Evolutionary conservation across 257 asterid genomes (phyloP), one percentile per base, ranked within the genome.

Genomic region (Nicotiana attenuata): DNA sequence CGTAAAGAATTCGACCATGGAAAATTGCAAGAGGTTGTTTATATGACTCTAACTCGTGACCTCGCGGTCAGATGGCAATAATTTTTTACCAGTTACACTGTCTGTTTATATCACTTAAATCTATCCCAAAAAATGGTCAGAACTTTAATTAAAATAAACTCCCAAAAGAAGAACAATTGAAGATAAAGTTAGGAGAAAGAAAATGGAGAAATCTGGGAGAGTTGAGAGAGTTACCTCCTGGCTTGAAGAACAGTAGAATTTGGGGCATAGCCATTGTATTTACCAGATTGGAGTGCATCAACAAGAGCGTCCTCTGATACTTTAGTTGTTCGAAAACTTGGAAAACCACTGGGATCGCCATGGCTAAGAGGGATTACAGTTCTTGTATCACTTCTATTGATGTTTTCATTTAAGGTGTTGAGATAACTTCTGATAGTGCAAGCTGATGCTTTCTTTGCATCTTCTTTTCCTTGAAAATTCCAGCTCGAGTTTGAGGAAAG

Each of bases 261-360:
- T 1, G 92, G 87, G 19, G 85, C 56, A 80, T 93, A 93, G 79
- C 90, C 90, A 78, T 93, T 91, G 89, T 76, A 90, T 53, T 81
- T 78, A 53, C 85, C 77, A 31, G 94, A 91, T 29, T 84, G 88
- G 45, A 91, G 85, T 64, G 96, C 83, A 52, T 66, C 83, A 80
- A 83, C 68, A 33, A 91, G 67, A 82, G 96, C 92, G 24, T 93
- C 85, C 76, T 86, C 91, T 7, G 87, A 91, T 3, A 84, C 78
- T 2, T 85, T 83, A 60, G 87, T 66, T 1, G 97, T 88, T 86
- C 87, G 57, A 88, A 88, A 91, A 67, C 91, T 76, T 0, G 94
- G 92, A 38, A 89, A 90, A 3, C 87, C 84, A 20, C 92, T 87
- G 8, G 97, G 96, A 80, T 93, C 96, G 9, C 96, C 97, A 84